Evolutionary conservation across 768 basidiomycete species (phyloP).

Genomic region (Kwoniella newhampshirensis): DNA sequence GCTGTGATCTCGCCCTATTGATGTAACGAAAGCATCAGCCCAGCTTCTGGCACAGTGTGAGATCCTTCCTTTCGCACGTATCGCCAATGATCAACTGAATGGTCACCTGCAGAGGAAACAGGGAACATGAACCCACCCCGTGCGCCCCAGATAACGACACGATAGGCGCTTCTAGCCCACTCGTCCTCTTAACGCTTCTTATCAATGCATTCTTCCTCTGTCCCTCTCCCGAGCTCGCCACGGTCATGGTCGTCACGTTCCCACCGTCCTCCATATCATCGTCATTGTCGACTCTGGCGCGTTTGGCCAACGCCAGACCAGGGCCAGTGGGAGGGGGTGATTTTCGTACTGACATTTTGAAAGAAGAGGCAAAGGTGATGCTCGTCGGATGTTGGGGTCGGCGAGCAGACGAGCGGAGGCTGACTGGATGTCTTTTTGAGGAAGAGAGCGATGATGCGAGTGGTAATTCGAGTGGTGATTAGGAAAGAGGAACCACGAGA

Average conservation of each 20-base stretch:
- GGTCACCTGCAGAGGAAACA: too few relatives aligned
- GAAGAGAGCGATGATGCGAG: not conserved
- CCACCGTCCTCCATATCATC: slow-evolving; percentile 36
- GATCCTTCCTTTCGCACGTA: too few relatives aligned
- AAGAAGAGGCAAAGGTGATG: slow-evolving; percentile 1
- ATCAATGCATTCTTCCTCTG: slow-evolving; percentile 56
- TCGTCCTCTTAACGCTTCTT: slow-evolving; percentile 85
- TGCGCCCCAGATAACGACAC: slow-evolving; percentile 85
- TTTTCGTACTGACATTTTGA: slow-evolving; percentile 47
- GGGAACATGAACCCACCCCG: slow-evolving; percentile 66
- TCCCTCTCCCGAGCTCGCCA: slow-evolving; percentile 51
- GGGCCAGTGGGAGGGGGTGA: slow-evolving; percentile 43
- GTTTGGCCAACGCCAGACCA: slow-evolving; percentile 45
- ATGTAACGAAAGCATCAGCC: too few relatives aligned
- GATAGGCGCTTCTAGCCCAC: slow-evolving; percentile 88
- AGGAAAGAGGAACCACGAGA: too few relatives aligned
- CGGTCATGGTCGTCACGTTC: slow-evolving; percentile 49
- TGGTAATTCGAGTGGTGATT: not conserved
- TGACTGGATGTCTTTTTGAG: too few relatives aligned
- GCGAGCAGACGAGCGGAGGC: too few relatives aligned
- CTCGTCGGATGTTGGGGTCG: too few relatives aligned
- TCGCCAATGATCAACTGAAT: too few relatives aligned
- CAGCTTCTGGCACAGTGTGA: too few relatives aligned
- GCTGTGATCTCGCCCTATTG: slow-evolving; percentile 82
- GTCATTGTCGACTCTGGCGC: slow-evolving; percentile 47